Conservation (phyloP, 1,139 yeast species). For the Geotrichum carabidarum region DNA sequence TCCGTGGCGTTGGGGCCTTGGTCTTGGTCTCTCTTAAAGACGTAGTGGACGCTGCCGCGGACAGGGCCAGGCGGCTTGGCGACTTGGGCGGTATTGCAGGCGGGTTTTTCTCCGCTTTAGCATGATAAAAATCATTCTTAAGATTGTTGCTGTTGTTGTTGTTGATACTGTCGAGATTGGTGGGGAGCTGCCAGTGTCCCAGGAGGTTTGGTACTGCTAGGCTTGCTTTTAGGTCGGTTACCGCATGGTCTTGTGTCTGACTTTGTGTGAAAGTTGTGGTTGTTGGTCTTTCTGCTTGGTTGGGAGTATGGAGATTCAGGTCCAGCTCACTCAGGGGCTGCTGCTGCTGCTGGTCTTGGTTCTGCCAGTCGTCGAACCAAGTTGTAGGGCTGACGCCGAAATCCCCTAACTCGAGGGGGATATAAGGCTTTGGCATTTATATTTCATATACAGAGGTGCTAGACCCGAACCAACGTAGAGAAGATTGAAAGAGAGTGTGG, state of each 20-base stretch:
- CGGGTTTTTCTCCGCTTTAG: background rate
- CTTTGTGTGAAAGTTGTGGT: background rate
- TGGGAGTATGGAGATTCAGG: too few species aligned
- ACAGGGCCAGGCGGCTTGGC: constrained; percentile 3
- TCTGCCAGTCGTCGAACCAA: constrained; percentile 2
- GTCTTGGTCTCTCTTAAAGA: background rate
- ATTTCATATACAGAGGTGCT: background rate
- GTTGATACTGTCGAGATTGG: too few species aligned
- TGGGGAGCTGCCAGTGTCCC: too few species aligned
- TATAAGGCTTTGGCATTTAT: background rate
- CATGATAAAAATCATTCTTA: too few species aligned
- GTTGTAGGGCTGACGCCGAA: background rate
- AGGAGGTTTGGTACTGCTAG: too few species aligned
- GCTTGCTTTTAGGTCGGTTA: too few species aligned
- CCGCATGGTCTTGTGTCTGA: background rate
- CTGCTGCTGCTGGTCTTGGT: too few species aligned
- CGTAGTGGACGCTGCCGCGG: background rate
- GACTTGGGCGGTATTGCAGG: constrained; percentile 10
- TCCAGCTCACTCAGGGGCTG: too few species aligned
- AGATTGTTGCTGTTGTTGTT: too few species aligned
- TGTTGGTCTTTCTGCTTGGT: too few species aligned
- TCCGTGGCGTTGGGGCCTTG: background rate
- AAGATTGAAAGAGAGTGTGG: background rate
- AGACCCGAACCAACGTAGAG: background rate
- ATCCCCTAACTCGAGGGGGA: background rate